phyloP scores from a whole-genome alignment of 2,329 filamentous ascomycete genomes.

The Alternaria brassicae region DNA sequence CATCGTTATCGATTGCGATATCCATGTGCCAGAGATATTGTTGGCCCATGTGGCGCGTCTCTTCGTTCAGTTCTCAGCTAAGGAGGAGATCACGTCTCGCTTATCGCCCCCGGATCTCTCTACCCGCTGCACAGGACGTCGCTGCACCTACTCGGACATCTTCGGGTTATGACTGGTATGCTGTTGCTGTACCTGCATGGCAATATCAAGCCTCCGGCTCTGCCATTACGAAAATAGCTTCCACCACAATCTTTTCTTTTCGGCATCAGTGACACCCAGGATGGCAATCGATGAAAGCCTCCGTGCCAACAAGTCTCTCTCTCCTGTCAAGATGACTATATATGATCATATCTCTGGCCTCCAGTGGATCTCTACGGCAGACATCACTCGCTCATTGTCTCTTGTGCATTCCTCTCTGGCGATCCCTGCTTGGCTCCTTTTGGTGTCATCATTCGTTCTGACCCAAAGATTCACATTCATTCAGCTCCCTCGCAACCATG shows the following conservation, averaged over 20 bases:
- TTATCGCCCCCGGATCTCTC: background rate
- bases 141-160: background rate
- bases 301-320: background rate
- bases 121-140: background rate
- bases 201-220: background rate
- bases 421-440: background rate
- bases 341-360: background rate
- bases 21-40: background rate
- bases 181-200: background rate
- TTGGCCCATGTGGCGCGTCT: background rate
- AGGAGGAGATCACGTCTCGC: background rate
- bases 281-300: background rate
- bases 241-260: background rate
- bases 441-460: conserved; percentile 7
- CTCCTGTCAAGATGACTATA: background rate
- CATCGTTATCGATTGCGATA: background rate
- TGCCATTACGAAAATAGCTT: background rate
- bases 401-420: background rate
- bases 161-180: background rate
- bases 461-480: background rate
- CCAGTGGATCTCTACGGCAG: background rate
- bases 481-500: background rate
- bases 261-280: background rate
- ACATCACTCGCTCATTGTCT: background rate
- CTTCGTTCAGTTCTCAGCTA: background rate